Base-by-base conservation (phyloP, 2,329 filamentous ascomycete genomes). In the Fonsecaea multimorphosa region DNA sequence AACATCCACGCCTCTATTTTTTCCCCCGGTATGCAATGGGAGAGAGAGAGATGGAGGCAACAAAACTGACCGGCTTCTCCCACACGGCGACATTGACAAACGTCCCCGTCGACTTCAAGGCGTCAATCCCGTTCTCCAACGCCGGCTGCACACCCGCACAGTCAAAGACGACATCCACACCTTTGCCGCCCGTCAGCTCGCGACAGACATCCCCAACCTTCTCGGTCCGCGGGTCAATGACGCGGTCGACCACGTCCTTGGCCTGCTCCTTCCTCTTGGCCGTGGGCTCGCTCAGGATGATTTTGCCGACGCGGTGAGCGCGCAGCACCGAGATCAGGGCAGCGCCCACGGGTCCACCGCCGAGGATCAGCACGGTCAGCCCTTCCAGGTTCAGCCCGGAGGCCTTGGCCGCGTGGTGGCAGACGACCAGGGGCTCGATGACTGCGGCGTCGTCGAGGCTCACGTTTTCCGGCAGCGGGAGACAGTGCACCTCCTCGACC, bases 21-120 rank as follows among this genome's bases (percentile, higher is more conserved):
- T n/a, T n/a, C n/a, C n/a, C n/a, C n/a, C n/a, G n/a, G n/a, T n/a
- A n/a, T n/a, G n/a, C 51, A 32, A 29, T 31, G 8, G 40, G 40
- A 49, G 24, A 3, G 24, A 27, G 3, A 11, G 14, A 24, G 16
- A n/a, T 40, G n/a, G 14, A 8, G 14, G 16, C 5, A 53, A n/a
- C 9, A 31, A 22, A 12, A 71, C 73, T 67, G 61, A 77, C 76
- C 19, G 73, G 71, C 19, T 72, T 71, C 55, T 74, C 72, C 76
- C 76, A 77, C 1, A 61, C 68, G 1, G 76, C 74, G 36, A 78
- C 71, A 65, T 77, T 77, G 64, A 76, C 73, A 64, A 75, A 75
- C 38, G 60, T 68, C 3, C 76, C 77, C 36, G 66, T 65, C 32
- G 68, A 71, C 19, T 60, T 73, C 31, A 77, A 12, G 1, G 74